Evolutionary conservation across 176 grass and related monocot genomes (phyloP).

Genomic region (Paspalum notatum): DNA sequence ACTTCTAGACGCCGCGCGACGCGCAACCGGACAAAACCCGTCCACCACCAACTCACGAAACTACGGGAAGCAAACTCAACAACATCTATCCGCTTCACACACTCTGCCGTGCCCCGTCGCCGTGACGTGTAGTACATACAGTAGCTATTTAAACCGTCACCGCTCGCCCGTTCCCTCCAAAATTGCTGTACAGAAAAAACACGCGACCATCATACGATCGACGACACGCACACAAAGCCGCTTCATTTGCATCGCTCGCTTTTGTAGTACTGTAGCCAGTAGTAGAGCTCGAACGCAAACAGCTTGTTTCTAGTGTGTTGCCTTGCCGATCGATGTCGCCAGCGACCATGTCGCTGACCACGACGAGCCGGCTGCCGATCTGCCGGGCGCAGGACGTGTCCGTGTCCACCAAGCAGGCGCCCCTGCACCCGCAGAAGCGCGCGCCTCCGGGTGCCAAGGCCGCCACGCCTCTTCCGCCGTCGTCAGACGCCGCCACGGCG

Average conservation of each 20-base stretch:
- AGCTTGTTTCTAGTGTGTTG: background rate
- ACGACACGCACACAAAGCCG: too few relatives aligned
- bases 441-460: conserved; percentile 3
- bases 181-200: background rate
- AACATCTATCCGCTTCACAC: background rate
- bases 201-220: too few relatives aligned
- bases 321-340: conserved; percentile 50
- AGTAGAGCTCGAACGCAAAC: background rate
- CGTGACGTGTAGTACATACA: background rate
- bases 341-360: conserved; percentile 51
- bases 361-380: conserved; percentile 49
- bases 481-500: background rate
- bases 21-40: background rate
- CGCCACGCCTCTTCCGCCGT: background rate
- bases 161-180: conserved; percentile 23
- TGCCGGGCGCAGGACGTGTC: conserved; percentile 54
- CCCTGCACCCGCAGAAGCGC: background rate
- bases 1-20: conserved; percentile 37
- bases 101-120: background rate
- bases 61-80: conserved; percentile 4
- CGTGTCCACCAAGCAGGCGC: conserved; percentile 42
- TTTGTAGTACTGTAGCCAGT: background rate
- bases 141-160: conserved; percentile 40
- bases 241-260: background rate
- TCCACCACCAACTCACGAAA: conserved; percentile 14